Evolutionary conservation across 2,329 filamentous ascomycete genomes (phyloP).

Genomic region (Botrytis aclada): DNA sequence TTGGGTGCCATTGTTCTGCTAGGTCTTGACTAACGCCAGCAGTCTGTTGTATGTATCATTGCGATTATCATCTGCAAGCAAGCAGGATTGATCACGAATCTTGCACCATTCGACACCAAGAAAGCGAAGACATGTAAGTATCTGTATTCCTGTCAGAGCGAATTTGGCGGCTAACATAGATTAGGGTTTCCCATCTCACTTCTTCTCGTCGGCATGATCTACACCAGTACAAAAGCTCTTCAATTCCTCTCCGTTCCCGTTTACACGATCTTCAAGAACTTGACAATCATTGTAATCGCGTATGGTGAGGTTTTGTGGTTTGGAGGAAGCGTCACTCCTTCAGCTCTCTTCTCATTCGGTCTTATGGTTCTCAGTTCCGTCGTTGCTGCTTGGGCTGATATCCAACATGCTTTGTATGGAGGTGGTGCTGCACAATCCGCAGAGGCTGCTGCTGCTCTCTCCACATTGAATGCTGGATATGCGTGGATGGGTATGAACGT

Average conservation of each 20-base stretch:
- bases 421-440: conserved; percentile 37
- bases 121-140: conserved; percentile 87
- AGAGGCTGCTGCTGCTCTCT: conserved; percentile 71
- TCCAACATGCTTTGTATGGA: conserved; percentile 72
- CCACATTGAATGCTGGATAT: conserved; percentile 90
- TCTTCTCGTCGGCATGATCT: conserved; percentile 98
- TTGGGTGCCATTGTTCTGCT: background rate
- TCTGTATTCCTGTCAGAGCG: background rate
- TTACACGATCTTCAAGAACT: conserved; percentile 99
- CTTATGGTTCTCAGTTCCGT: conserved; percentile 95
- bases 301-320: conserved; percentile 99
- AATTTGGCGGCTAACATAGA: conserved; percentile 16
- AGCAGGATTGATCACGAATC: conserved; percentile 75
- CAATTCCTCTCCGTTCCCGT: conserved; percentile 97
- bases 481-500: conserved; percentile 98
- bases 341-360: conserved; percentile 89
- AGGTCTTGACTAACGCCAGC: conserved; percentile 26
- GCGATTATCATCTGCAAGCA: conserved; percentile 83
- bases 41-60: conserved; percentile 86
- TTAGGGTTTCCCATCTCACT: conserved; percentile 94
- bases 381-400: conserved; percentile 95
- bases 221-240: conserved; percentile 92
- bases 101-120: conserved; percentile 76
- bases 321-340: conserved; percentile 81
- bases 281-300: conserved; percentile 97